Conservation (phyloP, 441 rosid species). For the Iberis amara region DNA sequence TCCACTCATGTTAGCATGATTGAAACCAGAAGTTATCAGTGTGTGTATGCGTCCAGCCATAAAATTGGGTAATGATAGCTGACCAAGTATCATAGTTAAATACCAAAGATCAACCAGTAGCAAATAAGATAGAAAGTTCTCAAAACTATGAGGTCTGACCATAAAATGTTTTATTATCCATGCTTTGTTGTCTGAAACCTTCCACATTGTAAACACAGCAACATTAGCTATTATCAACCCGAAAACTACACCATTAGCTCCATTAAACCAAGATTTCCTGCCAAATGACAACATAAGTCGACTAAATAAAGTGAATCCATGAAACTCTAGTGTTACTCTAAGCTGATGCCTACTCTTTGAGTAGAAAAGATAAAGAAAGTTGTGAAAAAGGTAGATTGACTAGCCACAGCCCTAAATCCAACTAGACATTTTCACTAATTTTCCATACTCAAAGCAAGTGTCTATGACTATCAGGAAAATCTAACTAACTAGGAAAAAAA, state of each 20-base stretch:
- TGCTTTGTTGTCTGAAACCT: slow-evolving; percentile 30
- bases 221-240: slow-evolving; percentile 60
- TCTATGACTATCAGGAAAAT: neutral
- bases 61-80: slow-evolving; percentile 58
- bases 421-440: neutral
- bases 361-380: neutral
- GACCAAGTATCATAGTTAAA: slow-evolving; percentile 31
- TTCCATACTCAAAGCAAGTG: neutral
- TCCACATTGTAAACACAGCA: slow-evolving; percentile 60
- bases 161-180: slow-evolving; percentile 61
- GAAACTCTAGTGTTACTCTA: neutral
- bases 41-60: slow-evolving; percentile 57
- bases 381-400: neutral
- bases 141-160: slow-evolving; percentile 33
- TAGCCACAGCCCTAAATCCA: slow-evolving; percentile 1
- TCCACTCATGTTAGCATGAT: slow-evolving; percentile 47
- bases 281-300: slow-evolving; percentile 14
- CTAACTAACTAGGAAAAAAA: neutral
- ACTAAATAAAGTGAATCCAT: neutral
- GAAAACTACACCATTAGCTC: slow-evolving; percentile 41
- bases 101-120: slow-evolving; percentile 1
- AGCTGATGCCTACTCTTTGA: no score
- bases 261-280: slow-evolving; percentile 57
- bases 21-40: slow-evolving; percentile 71
- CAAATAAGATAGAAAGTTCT: neutral